phyloP scores from a whole-genome alignment of 2,329 filamentous ascomycete species.

The Ophiocordyceps australis region DNA sequence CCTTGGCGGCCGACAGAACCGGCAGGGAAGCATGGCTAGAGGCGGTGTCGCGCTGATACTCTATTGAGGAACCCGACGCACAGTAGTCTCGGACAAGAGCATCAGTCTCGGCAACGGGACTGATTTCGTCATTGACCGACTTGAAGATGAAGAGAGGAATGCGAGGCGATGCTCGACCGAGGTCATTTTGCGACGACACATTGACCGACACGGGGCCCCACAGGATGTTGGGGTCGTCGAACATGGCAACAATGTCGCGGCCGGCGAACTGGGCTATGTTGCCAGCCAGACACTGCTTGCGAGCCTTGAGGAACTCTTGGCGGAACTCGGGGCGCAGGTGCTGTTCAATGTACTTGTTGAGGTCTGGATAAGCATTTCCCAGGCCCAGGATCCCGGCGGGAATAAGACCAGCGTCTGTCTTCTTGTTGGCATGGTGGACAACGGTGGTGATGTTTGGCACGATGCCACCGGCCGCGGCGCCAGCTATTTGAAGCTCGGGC shows the following conservation, averaged over 20 bases:
- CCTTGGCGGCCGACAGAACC: slow-evolving; percentile 3
- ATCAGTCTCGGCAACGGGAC: slow-evolving; percentile 23
- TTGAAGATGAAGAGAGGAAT: slow-evolving; percentile 33
- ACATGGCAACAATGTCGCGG: slow-evolving; percentile 20
- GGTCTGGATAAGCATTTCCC: slow-evolving; percentile 6
- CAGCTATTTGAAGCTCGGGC: slow-evolving; percentile 7
- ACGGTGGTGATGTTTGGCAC: slow-evolving; percentile 6
- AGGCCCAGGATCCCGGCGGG: slow-evolving; percentile 7
- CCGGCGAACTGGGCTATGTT: slow-evolving; percentile 9
- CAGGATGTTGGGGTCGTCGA: slow-evolving; percentile 14
- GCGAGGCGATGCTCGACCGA: slow-evolving; percentile 19
- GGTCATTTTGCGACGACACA: slow-evolving; percentile 10
- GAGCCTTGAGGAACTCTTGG: slow-evolving; percentile 11
- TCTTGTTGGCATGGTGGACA: slow-evolving; percentile 5
- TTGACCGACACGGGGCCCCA: slow-evolving; percentile 7
- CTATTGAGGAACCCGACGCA: slow-evolving; percentile 16
- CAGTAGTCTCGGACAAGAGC: slow-evolving; percentile 22
- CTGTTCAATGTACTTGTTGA: slow-evolving; percentile 3
- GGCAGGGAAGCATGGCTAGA: slow-evolving; percentile 16
- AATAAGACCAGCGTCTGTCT: slow-evolving; percentile 5
- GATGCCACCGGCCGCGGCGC: slow-evolving; percentile 8
- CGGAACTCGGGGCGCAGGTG: slow-evolving; percentile 5
- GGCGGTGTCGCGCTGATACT: slow-evolving; percentile 22
- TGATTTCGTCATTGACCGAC: slow-evolving; percentile 25
- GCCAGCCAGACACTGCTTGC: slow-evolving; percentile 9